Base-by-base conservation (phyloP, 179 eudicot genomes). In the Silene vulgaris region DNA sequence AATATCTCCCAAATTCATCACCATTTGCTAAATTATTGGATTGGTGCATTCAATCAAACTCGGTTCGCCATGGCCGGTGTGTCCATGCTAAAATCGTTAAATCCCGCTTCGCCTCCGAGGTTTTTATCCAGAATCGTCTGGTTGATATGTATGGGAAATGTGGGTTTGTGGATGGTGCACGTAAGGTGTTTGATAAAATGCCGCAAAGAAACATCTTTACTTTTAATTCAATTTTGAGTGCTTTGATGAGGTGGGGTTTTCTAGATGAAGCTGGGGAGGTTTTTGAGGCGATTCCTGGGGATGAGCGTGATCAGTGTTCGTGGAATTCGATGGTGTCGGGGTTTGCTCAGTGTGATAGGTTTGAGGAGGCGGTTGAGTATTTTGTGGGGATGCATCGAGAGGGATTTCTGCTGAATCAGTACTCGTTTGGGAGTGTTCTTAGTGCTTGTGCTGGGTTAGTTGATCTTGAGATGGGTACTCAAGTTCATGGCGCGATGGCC, bases 321-420 rank as follows among this genome's bases (percentile, higher is more conserved):
- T 90, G 95, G 95, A 91, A 91, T 64, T 78, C 89, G 11, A 90
- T 91, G 89, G 82, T 91, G 8, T 84, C 95, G 2, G 89, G 95
- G 43, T 90, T 88, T 84, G 88, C 95, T 16, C 97, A 86, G 77
- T 80, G 77, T 74, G 92, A 82, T 71, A 73, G 80, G 60, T 91
- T 86, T 71, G 86, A 69, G n/a, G 88, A 80, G 72, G 85, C 97
- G 12, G 69, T 87, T 11, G 87, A 84, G 73, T 90, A 73, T 77
- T 85, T 91, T 61, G 84, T 75, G 20, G 80, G 79, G 81, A 90
- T 90, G 97, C 86, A 87, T 68, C 74, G 21, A 69, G 88, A 88
- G 64, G 87, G 84, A 71, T 87, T 90, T 84, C 62, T 45, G 76
- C 23, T 87, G 16, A 88, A 86, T 79, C 90, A 88, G 74, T 90